Evolutionary conservation across 2,329 filamentous ascomycete genomes (phyloP), one percentile per base, ranked within the genome.

Genomic region (Fusarium multiceps): DNA sequence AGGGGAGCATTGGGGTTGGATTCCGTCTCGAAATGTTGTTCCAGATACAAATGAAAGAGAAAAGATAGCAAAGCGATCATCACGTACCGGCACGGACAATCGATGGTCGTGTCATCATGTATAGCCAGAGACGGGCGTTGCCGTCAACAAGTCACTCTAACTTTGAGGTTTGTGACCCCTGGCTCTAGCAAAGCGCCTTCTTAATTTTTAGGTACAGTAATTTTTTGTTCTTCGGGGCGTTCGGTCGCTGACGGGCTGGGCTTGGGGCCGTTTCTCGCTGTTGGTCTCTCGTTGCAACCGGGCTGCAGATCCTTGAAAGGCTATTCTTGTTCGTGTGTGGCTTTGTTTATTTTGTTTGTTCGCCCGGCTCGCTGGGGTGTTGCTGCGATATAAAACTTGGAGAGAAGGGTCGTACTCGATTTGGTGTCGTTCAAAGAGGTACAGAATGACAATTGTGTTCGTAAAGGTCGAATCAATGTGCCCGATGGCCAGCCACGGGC

Each of bases 31-130:
- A 27, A 13, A 55, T 47, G 45, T 45, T 16, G 50, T 37, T 59
- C 64, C 40, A 58, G 46, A 55, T 54, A 40, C 41, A 68, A 70
- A 65, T 23, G 14, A 11, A 27, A 42, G 34, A 47, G 43, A 20
- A 32, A 62, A 28, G 47, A 49, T 30, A 63, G 54, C 50, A 62
- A 58, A 51, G 46, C 25, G 48, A 57, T 48, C 28, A 64, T 42
- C 46, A 87, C 86, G 75, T 86, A 89, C 87, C 87, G 77, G 87
- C 87, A 77, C 87, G 86, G 80, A 89, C 83, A 73, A 89, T 87
- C 73, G 84, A 83, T 75, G 86, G 86, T 80, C 86, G 85, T 76
- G 86, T 87, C 87, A 89, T 89, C 75, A 74, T 84, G 82, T 48
- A 51, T 23, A 61, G 32, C 49, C 43, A 51, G 51, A 64, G 64